These are phyloP conservation scores for Blepharisma japonicum DNA, from an alignment of 73 alveolate genomes.

Conservation along the genomic window DNA sequence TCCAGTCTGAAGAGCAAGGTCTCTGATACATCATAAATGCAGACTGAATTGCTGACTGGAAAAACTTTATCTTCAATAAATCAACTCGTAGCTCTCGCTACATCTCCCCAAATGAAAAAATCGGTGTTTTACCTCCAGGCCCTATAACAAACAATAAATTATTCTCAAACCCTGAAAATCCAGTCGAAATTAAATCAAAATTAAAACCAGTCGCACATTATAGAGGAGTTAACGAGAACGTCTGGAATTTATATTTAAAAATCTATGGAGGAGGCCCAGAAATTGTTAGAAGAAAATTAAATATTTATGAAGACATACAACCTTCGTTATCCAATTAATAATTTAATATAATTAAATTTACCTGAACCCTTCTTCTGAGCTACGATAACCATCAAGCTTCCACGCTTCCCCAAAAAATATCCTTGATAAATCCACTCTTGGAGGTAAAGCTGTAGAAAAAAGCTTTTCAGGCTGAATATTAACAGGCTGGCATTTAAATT, in stretches of 20 bases:
- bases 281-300: constrained; percentile 7
- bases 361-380: no score
- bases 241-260: constrained; percentile 29
- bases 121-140: constrained; percentile 39
- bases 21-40: constrained; percentile 20
- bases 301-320: constrained; percentile 27
- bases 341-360: no score
- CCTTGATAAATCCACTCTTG: no score
- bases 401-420: no score
- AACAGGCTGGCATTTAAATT: no score
- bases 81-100: neutral
- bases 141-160: constrained; percentile 13
- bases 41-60: constrained; percentile 33
- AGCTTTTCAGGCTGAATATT: no score
- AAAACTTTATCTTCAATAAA: constrained; percentile 28
- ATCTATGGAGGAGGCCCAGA: constrained; percentile 41
- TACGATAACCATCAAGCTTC: no score
- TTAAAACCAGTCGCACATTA: constrained; percentile 31
- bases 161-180: no score
- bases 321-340: no score
- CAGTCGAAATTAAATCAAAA: no score
- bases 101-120: no score
- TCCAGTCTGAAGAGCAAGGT: constrained; percentile 21
- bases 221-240: constrained; percentile 34
- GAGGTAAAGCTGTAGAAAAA: no score